Percentiles rank a stretch among this genome's conserved stretches.
Evolutionary conservation across 2,329 filamentous ascomycete species (phyloP).

Genomic region (Claviceps sp.): DNA sequence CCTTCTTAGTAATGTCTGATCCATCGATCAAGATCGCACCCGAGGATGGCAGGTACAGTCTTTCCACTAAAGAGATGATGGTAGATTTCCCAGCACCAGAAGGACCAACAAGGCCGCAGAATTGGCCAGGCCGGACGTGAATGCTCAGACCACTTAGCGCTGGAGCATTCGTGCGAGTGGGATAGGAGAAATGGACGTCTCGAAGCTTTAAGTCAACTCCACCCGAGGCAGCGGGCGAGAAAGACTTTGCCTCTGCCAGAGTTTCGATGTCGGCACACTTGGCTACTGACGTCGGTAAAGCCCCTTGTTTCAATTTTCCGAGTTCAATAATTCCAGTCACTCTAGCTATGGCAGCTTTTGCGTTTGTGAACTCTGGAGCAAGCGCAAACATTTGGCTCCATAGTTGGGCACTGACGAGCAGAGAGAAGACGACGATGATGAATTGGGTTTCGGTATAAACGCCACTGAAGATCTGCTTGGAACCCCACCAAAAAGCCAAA

Average conservation of each 20-base stretch:
- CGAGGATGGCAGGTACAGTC: conserved; percentile 37
- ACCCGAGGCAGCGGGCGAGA: conserved; percentile 26
- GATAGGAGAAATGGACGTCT: conserved; percentile 7
- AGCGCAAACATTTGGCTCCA: conserved; percentile 49
- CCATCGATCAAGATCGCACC: conserved; percentile 38
- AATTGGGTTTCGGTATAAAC: conserved; percentile 54
- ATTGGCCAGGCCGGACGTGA: neutral
- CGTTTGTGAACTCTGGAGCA: conserved; percentile 36
- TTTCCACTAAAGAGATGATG: conserved; percentile 32
- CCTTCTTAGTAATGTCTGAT: conserved; percentile 6
- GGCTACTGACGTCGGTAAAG: neutral
- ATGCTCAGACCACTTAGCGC: neutral
- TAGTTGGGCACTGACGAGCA: conserved; percentile 45
- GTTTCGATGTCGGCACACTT: neutral
- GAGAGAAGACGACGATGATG: conserved; percentile 51
- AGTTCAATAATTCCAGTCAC: neutral
- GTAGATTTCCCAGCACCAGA: conserved; percentile 35
- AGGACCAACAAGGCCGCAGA: conserved; percentile 26
- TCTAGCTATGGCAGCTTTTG: conserved; percentile 4
- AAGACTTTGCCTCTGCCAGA: conserved; percentile 10
- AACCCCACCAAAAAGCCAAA: conserved; percentile 70
- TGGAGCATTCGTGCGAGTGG: neutral
- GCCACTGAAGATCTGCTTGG: conserved; percentile 54
- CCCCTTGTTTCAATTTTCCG: neutral
- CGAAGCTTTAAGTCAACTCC: conserved; percentile 26